These are phyloP conservation scores for Trichoderma brevicompactum DNA, from an alignment of 2,329 filamentous ascomycete genomes.

Conservation along the genomic window DNA sequence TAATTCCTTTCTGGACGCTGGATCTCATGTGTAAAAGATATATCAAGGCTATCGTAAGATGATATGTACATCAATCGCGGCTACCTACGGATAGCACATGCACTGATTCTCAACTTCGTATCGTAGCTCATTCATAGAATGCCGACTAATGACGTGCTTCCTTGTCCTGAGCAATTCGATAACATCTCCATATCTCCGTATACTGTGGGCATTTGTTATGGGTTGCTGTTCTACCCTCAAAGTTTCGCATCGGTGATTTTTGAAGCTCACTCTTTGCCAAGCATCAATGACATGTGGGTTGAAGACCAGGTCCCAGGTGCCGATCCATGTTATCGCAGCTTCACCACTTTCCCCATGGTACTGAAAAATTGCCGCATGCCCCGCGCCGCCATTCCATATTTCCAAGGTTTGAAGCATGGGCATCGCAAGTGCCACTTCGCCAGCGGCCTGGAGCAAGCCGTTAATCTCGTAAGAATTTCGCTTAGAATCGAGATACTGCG, in stretches of 20 bases:
- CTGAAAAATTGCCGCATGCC: conserved; percentile 13
- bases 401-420: conserved; percentile 13
- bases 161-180: conserved; percentile 5
- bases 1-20: no score
- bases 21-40: no score
- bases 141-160: neutral
- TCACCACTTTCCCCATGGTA: neutral
- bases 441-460: conserved; percentile 2
- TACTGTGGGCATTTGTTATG: neutral
- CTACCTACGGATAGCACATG: conserved; percentile 11
- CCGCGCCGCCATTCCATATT: conserved; percentile 21
- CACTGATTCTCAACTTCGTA: neutral
- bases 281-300: neutral
- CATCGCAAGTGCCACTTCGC: conserved; percentile 13
- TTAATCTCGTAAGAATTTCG: conserved; percentile 3
- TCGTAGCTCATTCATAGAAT: conserved; percentile 7
- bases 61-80: no score
- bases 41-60: no score
- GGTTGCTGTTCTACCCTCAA: neutral
- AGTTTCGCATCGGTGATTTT: neutral
- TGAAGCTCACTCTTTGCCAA: neutral
- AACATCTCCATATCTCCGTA: conserved; percentile 3
- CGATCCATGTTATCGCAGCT: neutral
- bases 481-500: neutral
- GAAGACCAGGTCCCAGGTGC: conserved; percentile 11